Conservation (phyloP, 2,329 filamentous ascomycete genomes). For the Verticillium longisporum region DNA sequence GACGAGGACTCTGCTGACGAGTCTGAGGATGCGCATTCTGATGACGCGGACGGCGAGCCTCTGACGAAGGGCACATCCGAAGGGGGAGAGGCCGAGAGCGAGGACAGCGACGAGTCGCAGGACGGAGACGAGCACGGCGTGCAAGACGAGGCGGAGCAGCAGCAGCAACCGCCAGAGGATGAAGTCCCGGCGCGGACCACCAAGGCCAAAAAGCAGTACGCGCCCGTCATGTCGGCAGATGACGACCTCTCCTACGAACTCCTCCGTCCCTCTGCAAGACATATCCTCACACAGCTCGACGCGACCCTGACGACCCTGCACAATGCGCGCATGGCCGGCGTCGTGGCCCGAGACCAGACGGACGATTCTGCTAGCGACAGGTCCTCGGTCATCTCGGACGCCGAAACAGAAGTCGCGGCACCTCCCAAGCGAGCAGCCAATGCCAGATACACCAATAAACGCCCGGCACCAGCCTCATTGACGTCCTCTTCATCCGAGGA, state of each 20-base stretch:
- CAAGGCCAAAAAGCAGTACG: constrained; percentile 18
- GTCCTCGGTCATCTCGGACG: constrained; percentile 10
- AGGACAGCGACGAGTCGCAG: background rate
- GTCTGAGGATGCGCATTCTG: background rate
- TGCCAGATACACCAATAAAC: background rate
- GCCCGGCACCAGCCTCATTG: background rate
- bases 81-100: background rate
- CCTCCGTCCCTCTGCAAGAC: constrained; percentile 61
- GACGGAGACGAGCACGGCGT: background rate
- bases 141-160: constrained; percentile 8
- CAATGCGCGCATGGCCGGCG: constrained; percentile 51
- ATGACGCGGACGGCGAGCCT: background rate
- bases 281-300: constrained; percentile 65
- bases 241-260: constrained; percentile 61
- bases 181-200: background rate
- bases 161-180: background rate
- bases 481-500: constrained; percentile 2
- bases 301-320: constrained; percentile 64
- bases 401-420: constrained; percentile 1
- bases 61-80: background rate
- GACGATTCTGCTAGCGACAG: constrained; percentile 14
- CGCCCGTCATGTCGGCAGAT: constrained; percentile 57
- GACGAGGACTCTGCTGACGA: background rate
- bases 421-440: background rate
- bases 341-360: constrained; percentile 18